Conservation (phyloP, 108 stramenopile species). For the Nitzschia sp. region DNA sequence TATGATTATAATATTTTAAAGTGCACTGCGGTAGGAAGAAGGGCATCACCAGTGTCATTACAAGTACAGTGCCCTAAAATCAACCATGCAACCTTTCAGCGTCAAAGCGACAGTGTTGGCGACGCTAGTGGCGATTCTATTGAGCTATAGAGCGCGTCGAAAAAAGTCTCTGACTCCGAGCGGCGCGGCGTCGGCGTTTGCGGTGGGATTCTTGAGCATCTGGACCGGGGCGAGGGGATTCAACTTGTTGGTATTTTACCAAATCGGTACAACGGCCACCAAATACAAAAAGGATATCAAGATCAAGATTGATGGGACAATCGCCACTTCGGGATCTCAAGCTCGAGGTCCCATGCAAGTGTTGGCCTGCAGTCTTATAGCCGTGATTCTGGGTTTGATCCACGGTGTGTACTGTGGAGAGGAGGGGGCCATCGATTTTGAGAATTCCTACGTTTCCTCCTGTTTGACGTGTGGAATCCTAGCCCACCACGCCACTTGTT, state of each 20-base stretch:
- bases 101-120: slow-evolving; percentile 23
- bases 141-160: slow-evolving; percentile 41
- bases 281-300: slow-evolving; percentile 65
- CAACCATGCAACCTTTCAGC: slow-evolving; percentile 68
- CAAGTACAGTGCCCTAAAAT: too few species aligned
- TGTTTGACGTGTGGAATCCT: slow-evolving; percentile 63
- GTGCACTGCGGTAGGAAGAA: too few species aligned
- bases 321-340: slow-evolving; percentile 36
- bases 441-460: slow-evolving; percentile 25
- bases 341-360: slow-evolving; percentile 72
- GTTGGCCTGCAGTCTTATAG: slow-evolving; percentile 64
- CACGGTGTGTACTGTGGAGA: slow-evolving; percentile 57
- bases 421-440: slow-evolving; percentile 55
- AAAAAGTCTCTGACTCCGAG: slow-evolving; percentile 56
- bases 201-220: slow-evolving; percentile 72
- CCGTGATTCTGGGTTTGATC: slow-evolving; percentile 48
- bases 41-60: too few species aligned
- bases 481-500: slow-evolving; percentile 78
- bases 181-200: slow-evolving; percentile 65
- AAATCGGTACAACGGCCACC: slow-evolving; percentile 71
- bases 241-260: slow-evolving; percentile 78
- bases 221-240: slow-evolving; percentile 61
- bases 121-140: slow-evolving; percentile 33
- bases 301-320: slow-evolving; percentile 42
- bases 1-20: too few species aligned